Percentiles rank a stretch among this genome's conserved stretches.
Conservation (phyloP, 768 basidiomycete species). For the Flagelloscypha sp. region DNA sequence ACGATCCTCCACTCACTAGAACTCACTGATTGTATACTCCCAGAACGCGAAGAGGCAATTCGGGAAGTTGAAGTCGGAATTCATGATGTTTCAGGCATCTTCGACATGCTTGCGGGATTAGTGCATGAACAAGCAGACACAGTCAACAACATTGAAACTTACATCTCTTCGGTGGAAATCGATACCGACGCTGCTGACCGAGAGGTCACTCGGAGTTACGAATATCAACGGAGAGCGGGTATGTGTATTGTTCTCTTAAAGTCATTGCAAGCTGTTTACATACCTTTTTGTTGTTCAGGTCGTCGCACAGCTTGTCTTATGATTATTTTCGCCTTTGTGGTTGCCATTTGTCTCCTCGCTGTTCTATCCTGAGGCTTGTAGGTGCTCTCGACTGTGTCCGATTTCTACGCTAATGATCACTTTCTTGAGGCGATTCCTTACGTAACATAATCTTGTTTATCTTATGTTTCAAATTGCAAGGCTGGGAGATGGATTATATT, state of each 20-base stretch:
- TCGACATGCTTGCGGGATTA: slow-evolving; percentile 89
- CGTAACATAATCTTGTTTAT: too few relatives aligned
- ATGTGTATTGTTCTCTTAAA: too few relatives aligned
- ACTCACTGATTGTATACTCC: too few relatives aligned
- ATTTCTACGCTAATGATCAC: too few relatives aligned
- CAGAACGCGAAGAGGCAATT: slow-evolving; percentile 93
- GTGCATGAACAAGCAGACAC: slow-evolving; percentile 92
- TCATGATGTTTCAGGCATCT: slow-evolving; percentile 92
- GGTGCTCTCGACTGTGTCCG: too few relatives aligned
- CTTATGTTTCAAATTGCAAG: too few relatives aligned
- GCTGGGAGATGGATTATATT: too few relatives aligned
- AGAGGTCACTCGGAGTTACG: slow-evolving; percentile 82
- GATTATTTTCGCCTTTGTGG: slow-evolving; percentile 79
- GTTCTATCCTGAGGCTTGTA: too few relatives aligned
- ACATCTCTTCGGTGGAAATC: slow-evolving; percentile 77
- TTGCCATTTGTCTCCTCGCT: slow-evolving; percentile 82
- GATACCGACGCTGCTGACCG: slow-evolving; percentile 79
- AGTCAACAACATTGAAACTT: slow-evolving; percentile 94
- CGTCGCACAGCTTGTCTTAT: slow-evolving; percentile 83
- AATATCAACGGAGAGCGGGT: slow-evolving; percentile 92
- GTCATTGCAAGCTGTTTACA: too few relatives aligned
- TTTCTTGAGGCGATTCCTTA: too few relatives aligned
- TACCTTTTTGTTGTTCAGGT: too few relatives aligned
- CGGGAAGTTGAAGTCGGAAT: slow-evolving; percentile 96
- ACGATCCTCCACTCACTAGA: too few relatives aligned